Conservation (phyloP, 257 asterid genomes). For the Forsythia viridissima region DNA sequence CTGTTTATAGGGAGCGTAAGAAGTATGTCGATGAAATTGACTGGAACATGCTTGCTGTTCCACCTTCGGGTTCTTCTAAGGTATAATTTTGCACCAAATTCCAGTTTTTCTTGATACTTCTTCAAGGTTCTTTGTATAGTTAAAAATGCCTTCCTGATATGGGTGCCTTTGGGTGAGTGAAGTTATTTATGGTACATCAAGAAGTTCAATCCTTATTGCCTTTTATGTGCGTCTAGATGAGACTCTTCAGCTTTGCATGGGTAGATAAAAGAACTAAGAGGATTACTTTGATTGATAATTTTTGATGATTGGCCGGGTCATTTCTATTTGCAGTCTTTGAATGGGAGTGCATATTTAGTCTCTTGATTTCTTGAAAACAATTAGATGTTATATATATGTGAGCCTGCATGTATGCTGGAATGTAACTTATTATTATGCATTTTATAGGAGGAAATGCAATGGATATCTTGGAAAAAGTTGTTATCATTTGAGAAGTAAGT, state of each 20-base stretch:
- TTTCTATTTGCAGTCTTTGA: background rate
- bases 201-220: background rate
- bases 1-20: slow-evolving; percentile 95
- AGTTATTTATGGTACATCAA: background rate
- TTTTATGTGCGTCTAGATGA: background rate
- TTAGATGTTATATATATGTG: background rate
- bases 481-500: slow-evolving; percentile 85
- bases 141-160: background rate
- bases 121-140: background rate
- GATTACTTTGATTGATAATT: background rate
- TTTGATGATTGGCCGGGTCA: background rate
- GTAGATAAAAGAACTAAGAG: slow-evolving; percentile 7
- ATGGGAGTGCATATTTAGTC: background rate
- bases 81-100: slow-evolving; percentile 34
- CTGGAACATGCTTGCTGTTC: slow-evolving; percentile 97
- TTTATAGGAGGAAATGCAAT: slow-evolving; percentile 89
- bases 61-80: slow-evolving; percentile 90
- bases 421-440: slow-evolving; percentile 4
- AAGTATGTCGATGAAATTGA: slow-evolving; percentile 91
- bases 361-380: slow-evolving; percentile 5
- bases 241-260: background rate
- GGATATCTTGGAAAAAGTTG: slow-evolving; percentile 90
- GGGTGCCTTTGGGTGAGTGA: background rate
- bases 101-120: background rate
- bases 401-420: background rate